phyloP scores from a whole-genome alignment of 169 alveolate species.

The Cardiosporidium cionae region DNA sequence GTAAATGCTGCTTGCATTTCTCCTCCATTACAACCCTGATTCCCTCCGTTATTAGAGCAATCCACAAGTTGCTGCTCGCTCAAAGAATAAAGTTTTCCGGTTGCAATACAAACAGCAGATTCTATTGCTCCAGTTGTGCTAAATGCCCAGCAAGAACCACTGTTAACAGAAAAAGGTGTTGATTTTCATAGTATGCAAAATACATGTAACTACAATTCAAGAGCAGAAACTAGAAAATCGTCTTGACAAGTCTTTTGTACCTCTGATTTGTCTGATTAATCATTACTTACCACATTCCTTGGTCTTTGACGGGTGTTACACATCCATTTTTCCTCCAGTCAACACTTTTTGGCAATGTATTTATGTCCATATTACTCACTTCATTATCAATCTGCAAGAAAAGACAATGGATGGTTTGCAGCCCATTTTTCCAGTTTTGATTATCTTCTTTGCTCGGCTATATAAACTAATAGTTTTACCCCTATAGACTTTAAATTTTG shows the following conservation, averaged over 20 bases:
- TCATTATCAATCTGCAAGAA: neutral
- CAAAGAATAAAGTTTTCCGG: slow-evolving; percentile 52
- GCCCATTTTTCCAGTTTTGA: neutral
- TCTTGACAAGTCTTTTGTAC: neutral
- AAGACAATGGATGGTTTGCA: neutral
- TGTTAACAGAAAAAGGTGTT: neutral
- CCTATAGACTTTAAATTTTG: neutral
- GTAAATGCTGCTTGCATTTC: slow-evolving; percentile 60
- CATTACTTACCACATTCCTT: slow-evolving; percentile 9
- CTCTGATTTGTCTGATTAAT: neutral
- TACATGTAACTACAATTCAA: neutral
- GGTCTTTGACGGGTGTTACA: slow-evolving; percentile 43
- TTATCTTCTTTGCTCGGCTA: neutral
- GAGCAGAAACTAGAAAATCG: neutral
- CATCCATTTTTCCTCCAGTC: slow-evolving; percentile 46
- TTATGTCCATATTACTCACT: neutral
- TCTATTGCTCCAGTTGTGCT: slow-evolving; percentile 76
- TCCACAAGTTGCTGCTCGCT: slow-evolving; percentile 82
- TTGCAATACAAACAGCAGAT: slow-evolving; percentile 56
- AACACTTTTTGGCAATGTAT: slow-evolving; percentile 22
- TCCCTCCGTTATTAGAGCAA: slow-evolving; percentile 66
- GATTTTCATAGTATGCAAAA: neutral
- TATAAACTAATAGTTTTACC: too few relatives aligned
- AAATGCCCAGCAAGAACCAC: slow-evolving; percentile 86
- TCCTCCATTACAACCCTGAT: slow-evolving; percentile 83